Evolutionary conservation across 108 stramenopile species (phyloP), one percentile per base, ranked within the genome.

Genomic region (Nitzschia palea): DNA sequence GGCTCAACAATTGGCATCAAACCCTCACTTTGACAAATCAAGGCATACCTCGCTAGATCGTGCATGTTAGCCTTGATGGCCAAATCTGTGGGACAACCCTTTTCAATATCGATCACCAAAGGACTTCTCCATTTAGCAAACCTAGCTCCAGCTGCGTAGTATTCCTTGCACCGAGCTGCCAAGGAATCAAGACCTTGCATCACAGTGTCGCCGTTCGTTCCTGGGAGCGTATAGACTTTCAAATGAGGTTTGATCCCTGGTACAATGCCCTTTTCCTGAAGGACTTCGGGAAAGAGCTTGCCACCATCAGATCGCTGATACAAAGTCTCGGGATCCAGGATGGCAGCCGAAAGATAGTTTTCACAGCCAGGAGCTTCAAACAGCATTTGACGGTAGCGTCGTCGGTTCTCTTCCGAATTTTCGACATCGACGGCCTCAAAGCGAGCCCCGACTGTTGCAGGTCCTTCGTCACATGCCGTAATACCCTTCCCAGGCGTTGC

Each of bases 1-100:
- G 96, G 96, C 77, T 97, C 96, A n/a, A 97, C 96, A 64, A 97
- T 97, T 35, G 96, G 96, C 61, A 97, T 88, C 4, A 97, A 73
- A 8, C 96, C 96, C 55, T 89, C 89, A 43, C 72, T 76, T 73
- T 97, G 96, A 63, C 91, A 95, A 64, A 94, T 94, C 27, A 90
- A 70, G 15, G 96, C 96, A 76, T 97, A 97, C 20, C 96, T 67
- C 8, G 95, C 95, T 26, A 96, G 88, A 57, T 83, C 85, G 20
- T 83, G 74, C 80, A 85, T 81, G 55, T 80, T 83, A 20, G 90
- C 78, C 56, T 82, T 55, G 76, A 97, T 95, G 53, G 93, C 85
- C 26, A 95, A 77, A 57, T 82, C 77, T 22, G 91, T 77, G 20
- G 94, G 94, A 48, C 86, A 77, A 54, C 90, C 90, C 45, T 71